phyloP scores from a whole-genome alignment of 106 monocot species.

The Dioscorea zingiberensis region DNA sequence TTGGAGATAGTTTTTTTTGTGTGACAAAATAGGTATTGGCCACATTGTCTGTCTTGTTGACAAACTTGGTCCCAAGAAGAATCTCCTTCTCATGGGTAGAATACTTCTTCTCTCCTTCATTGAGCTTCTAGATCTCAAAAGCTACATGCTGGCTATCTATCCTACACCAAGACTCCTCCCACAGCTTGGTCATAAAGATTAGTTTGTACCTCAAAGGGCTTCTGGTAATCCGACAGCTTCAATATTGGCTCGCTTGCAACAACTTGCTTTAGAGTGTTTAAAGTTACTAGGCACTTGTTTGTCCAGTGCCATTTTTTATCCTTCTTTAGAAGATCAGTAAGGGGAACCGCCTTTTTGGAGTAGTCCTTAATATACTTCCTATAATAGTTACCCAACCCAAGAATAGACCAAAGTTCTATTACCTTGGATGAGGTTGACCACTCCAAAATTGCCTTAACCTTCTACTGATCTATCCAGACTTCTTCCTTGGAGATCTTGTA shows the following conservation, averaged over 20 bases:
- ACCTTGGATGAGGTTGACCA: background rate
- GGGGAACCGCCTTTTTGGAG: background rate
- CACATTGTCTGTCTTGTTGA: background rate
- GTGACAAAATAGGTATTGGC: background rate
- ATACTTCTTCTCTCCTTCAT: conserved; percentile 1
- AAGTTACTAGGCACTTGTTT: background rate
- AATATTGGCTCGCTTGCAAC: background rate
- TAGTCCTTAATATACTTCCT: background rate
- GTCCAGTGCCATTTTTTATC: background rate
- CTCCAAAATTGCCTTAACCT: background rate
- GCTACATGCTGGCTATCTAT: background rate
- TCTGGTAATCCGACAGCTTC: background rate
- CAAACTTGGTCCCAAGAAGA: background rate
- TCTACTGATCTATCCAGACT: background rate
- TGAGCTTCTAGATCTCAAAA: conserved; percentile 6
- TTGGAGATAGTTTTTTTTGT: background rate
- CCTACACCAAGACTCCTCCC: background rate
- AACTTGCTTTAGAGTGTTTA: background rate
- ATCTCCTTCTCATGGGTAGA: conserved; percentile 1
- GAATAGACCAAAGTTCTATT: background rate
- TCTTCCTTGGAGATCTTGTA: background rate
- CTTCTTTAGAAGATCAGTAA: background rate
- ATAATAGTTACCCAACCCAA: background rate
- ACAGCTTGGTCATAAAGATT: background rate
- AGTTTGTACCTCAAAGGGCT: background rate